Evolutionary conservation across 805 yeast genomes (phyloP), one percentile per base, ranked within the genome.

Genomic region (Nakazawaea siamensis): DNA sequence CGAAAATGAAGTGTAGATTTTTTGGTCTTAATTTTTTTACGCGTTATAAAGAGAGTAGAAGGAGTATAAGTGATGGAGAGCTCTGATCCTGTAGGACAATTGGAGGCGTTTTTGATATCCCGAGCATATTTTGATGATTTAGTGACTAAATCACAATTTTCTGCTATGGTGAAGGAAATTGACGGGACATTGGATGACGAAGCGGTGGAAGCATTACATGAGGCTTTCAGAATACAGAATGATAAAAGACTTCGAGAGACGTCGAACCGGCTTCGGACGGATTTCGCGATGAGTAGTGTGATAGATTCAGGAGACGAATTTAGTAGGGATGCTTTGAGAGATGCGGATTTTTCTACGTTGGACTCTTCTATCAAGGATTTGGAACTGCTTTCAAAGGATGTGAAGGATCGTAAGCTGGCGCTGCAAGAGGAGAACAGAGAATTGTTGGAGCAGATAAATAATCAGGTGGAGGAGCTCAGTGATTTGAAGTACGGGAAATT

Each of bases 401-500:
- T 65, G 5, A 55, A 46, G 4, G 30, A 41, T 0, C 62, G 60
- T 23, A 34, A 46, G 4, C 26, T 35, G 3, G 20, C 29, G 4
- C 23, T 54, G 1, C 52, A 58, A 31, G 23, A 20, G 5, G 24
- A 45, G 15, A 32, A 48, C 4, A 39, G 35, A 4, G 16, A 26
- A 9, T 45, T 42, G 30, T n/a, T n/a, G n/a, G n/a, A n/a, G n/a
- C n/a, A n/a, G n/a, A n/a, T n/a, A n/a, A n/a, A n/a, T n/a, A n/a
- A n/a, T n/a, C n/a, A n/a, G n/a, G n/a, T n/a, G n/a, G 52, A 51
- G 16, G 42, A 44, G 9, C 39, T 60, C 25, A 50, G 50, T 34
- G 63, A 56, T 21, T 34, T 61, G 18, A 37, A 50, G 38, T 47
- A 48, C 42, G 48, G 57, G 1, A 41, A 46, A 15, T 39, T 43